Conservation (phyloP, 768 basidiomycete species). For the Pleurotus giganteus region DNA sequence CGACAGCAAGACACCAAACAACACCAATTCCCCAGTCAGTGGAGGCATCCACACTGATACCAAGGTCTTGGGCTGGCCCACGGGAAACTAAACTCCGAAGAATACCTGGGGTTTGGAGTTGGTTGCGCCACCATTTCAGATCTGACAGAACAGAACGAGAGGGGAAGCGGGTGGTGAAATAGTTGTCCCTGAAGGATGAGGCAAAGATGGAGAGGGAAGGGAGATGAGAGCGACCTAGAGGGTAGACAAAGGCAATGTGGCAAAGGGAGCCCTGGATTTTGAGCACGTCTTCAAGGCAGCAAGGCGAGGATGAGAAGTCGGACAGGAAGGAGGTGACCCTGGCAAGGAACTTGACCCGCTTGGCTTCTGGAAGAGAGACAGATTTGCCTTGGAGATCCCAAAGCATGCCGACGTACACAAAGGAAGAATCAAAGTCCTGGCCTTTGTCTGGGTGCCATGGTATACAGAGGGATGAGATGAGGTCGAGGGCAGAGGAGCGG, state of each 20-base stretch:
- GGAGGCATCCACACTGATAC: conserved; percentile 10
- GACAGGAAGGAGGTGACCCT: conserved; percentile 15
- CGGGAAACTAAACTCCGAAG: conserved; percentile 13
- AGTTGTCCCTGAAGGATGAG: conserved; percentile 18
- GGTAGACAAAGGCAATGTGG: conserved; percentile 24
- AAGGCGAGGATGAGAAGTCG: conserved; percentile 4
- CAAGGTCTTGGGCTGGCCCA: not conserved
- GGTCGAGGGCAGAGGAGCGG: not conserved
- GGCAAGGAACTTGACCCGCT: conserved; percentile 25
- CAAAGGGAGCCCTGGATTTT: conserved; percentile 29
- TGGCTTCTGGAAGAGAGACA: conserved; percentile 29
- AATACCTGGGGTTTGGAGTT: not conserved
- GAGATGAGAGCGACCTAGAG: conserved; percentile 22
- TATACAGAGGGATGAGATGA: not conserved
- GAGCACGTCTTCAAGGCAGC: conserved; percentile 18
- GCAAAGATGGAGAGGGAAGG: conserved; percentile 24
- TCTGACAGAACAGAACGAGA: conserved; percentile 21
- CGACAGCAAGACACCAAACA: conserved; percentile 8
- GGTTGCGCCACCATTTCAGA: conserved; percentile 30
- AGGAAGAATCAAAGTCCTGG: conserved; percentile 16
- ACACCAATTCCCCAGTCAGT: conserved; percentile 11
- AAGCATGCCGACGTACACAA: conserved; percentile 29
- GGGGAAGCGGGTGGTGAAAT: conserved; percentile 14
- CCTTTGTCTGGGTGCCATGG: not conserved
- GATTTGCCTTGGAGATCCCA: conserved; percentile 26